Base-by-base conservation (phyloP, 306 rosid genomes). In the Macrotyloma uniflorum region DNA sequence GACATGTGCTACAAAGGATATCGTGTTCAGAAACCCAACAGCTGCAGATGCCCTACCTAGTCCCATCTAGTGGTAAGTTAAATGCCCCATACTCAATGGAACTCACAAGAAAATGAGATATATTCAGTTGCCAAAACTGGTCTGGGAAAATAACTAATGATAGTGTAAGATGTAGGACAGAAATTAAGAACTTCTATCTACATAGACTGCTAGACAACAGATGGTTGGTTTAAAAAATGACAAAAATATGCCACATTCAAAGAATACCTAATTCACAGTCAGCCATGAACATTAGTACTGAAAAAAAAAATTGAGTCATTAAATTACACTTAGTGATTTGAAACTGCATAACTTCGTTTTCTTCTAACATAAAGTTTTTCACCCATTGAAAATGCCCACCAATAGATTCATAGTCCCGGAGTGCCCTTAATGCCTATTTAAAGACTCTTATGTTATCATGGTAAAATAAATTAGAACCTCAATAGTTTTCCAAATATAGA, bases 21-120 rank as follows among this genome's bases (percentile, higher is more conserved):
- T 68, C 73, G 51, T 24, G 26, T 62, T 62, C 55, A 42, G 64
- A 68, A 63, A 70, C 47, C 40, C 46, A 74, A 78, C 67, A 36
- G 50, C 74, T 46, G 50, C 18, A 67, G 33, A 78, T 54, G 49
- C 35, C 9, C n/a, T 51, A 59, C 23, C 35, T 12, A 62, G 24
- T 42, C 20, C 28, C 76, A 26, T 67, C 57, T 46, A 67, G 43
- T 54, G 42, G 3, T 47, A 49, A 55, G 20, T 68, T 45, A 26
- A 49, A 72, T 5, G 10, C 61, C 50, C 18, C 73, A 38, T 23
- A 18, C 74, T 24, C 35, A 72, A 69, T 45, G 18, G 26, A 67
- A 10, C 75, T 28, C 62, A 19, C 19, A 40, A 22, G 14, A 33
- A 63, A 28, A 57, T 30, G 49, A 51, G 14, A 55, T 66, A 55